A percentile compares a stretch with the other conserved stretches of the same genome.
These are phyloP conservation scores for Boletus huronensis DNA, from an alignment of 768 basidiomycete genomes.

Conservation along the genomic window DNA sequence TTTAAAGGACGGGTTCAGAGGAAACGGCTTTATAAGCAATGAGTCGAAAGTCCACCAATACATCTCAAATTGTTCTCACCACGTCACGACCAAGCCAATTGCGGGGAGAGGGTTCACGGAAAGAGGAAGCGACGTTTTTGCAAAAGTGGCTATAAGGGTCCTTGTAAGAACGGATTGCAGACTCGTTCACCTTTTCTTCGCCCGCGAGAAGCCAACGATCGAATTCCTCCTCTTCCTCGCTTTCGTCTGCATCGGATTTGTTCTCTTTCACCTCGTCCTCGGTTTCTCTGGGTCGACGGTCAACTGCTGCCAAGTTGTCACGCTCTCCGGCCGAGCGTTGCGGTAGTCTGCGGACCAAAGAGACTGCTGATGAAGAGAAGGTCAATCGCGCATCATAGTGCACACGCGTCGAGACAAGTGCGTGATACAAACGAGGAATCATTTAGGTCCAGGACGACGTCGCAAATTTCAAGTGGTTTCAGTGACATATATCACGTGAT, in stretches of 20 bases:
- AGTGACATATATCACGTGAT: conserved; percentile 19
- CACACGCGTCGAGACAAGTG: conserved; percentile 8
- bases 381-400: conserved; percentile 10
- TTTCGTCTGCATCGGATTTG: neutral
- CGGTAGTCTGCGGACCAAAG: conserved; percentile 9
- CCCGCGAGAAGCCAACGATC: conserved; percentile 17
- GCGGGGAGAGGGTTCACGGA: conserved; percentile 37
- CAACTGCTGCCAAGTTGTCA: neutral
- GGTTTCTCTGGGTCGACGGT: neutral
- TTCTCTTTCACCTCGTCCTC: conserved; percentile 7
- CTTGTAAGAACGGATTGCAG: conserved; percentile 14
- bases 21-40: conserved; percentile 62
- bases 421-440: conserved; percentile 21
- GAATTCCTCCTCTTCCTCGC: conserved; percentile 12
- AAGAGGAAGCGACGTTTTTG: conserved; percentile 19
- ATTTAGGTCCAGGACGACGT: conserved; percentile 4
- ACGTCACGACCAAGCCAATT: conserved; percentile 62
- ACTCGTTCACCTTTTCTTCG: conserved; percentile 16
- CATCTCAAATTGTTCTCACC: conserved; percentile 39
- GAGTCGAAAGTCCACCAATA: neutral
- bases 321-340: conserved; percentile 6
- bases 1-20: conserved; percentile 78
- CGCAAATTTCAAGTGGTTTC: conserved; percentile 19
- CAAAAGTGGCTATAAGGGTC: conserved; percentile 18
- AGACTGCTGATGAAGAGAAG: conserved; percentile 22